Evolutionary conservation across 1,139 yeast genomes (phyloP).

Genomic region (Hanseniaspora gamundiae): DNA sequence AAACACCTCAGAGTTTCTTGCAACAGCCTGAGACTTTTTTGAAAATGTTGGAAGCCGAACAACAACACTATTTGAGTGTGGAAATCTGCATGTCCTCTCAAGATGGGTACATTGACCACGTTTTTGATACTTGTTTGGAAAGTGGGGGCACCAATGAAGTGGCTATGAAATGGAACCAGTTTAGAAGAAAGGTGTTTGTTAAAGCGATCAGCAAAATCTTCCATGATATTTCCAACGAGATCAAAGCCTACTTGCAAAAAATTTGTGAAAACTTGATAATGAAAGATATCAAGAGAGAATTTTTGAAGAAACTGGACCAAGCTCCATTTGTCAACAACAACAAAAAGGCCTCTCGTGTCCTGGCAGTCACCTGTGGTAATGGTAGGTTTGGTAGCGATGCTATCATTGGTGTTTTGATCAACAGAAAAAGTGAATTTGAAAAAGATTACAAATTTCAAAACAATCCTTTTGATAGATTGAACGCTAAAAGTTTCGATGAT

Average conservation of each 20-base stretch:
- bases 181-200: constrained; percentile 56
- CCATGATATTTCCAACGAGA: constrained; percentile 56
- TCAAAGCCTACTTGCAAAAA: constrained; percentile 73
- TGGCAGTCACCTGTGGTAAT: constrained; percentile 76
- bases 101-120: constrained; percentile 34
- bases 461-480: constrained; percentile 38
- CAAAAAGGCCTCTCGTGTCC: constrained; percentile 70
- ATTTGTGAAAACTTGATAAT: constrained; percentile 66
- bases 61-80: constrained; percentile 40
- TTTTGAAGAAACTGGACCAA: constrained; percentile 68
- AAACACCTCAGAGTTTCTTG: constrained; percentile 63
- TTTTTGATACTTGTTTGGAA: constrained; percentile 48
- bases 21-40: constrained; percentile 69
- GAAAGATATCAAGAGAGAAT: constrained; percentile 54
- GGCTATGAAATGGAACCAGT: constrained; percentile 71
- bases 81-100: constrained; percentile 32
- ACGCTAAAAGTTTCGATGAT: constrained; percentile 43
- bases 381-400: constrained; percentile 77
- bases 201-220: constrained; percentile 59
- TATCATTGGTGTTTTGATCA: constrained; percentile 66
- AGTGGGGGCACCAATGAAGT: constrained; percentile 79
- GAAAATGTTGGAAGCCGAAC: constrained; percentile 87
- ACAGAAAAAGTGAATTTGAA: constrained; percentile 68
- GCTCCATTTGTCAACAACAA: constrained; percentile 84
- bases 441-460: constrained; percentile 71